Evolutionary conservation across 176 grass and related monocot species (phyloP).

Genomic region (Luzula sylvatica): DNA sequence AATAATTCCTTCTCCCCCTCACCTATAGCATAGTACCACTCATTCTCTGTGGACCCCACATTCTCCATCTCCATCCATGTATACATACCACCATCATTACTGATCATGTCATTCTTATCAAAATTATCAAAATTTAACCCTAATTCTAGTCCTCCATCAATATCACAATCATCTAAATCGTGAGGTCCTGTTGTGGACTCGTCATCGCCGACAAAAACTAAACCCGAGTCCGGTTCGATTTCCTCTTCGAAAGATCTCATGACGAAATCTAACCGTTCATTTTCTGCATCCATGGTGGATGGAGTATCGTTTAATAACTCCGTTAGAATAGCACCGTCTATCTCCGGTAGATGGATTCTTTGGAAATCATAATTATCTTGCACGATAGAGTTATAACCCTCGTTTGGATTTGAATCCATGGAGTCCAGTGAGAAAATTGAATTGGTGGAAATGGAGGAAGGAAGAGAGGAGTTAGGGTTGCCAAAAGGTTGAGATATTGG

Average conservation of each 20-base stretch:
- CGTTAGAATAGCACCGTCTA: constrained; percentile 28
- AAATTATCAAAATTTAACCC: constrained; percentile 31
- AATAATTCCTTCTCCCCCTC: constrained; percentile 14
- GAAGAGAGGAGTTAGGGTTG: neutral
- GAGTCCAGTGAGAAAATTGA: neutral
- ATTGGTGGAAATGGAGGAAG: neutral
- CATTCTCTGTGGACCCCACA: constrained; percentile 18
- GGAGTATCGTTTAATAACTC: constrained; percentile 39
- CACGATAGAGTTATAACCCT: neutral
- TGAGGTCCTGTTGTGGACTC: neutral
- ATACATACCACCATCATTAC: neutral
- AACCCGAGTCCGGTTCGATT: neutral
- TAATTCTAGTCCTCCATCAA: constrained; percentile 5
- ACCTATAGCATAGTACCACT: constrained; percentile 27
- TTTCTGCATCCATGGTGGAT: constrained; percentile 1
- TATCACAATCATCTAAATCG: constrained; percentile 8
- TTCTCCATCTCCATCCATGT: constrained; percentile 28
- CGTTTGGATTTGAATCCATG: constrained; percentile 16
- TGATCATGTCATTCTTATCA: constrained; percentile 6
- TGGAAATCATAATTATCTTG: constrained; percentile 4
- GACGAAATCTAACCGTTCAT: constrained; percentile 24
- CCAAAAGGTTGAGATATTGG: neutral
- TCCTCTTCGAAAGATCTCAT: constrained; percentile 49
- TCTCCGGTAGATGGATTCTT: constrained; percentile 14
- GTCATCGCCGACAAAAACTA: neutral